Evolutionary conservation across 495 filamentous ascomycete genomes (phyloP), one percentile per base, ranked within the genome.

Genomic region (Opeltia flavorubescens): DNA sequence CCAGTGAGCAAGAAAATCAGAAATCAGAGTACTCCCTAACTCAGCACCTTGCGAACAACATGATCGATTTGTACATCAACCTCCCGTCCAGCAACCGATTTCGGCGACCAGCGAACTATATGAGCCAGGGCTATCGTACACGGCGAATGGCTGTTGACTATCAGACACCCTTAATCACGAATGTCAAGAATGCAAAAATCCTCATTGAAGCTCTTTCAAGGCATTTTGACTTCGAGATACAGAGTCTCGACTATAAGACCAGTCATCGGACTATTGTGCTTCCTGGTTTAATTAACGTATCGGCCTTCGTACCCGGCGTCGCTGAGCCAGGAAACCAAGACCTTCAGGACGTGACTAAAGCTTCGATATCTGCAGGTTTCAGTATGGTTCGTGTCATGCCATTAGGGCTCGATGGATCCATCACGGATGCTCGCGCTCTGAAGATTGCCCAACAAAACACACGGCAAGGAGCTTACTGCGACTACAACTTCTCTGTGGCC

Each of bases 171-270:
- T 66, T 98, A 54, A 88, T 98, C 25, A 98, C 91, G 40, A 98
- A 98, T 58, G 91, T 98, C 57, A 98, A 98, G 74, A 98, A 95
- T 56, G 91, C 91, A 33, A 98, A 98, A 71, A 83, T 98, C 46
- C 62, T 98, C 36, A 83, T 98, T 52, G 91, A 98, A 63, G 91
- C 91, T 13, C 82, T 98, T 51, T 79, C 88, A 45, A 77, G 91
- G 31, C 79, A 93, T 59, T 94, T 82, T 56, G 78, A 86, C 50
- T 68, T 98, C 30, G 75, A 87, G 30, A 77, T 96, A 50, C 73
- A 77, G 59, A 78, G 78, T 33, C 72, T 84, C 48, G 91, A 98
- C 60, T 94, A 81, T 65, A 85, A 95, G 69, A 89, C 86, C 29
- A 87, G 82, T 61, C 84, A 88, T 57, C 78, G 80, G 46, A 83